Base-by-base conservation (phyloP, 371 early-diverging fungal genomes). In the Rhizomucor miehei region DNA sequence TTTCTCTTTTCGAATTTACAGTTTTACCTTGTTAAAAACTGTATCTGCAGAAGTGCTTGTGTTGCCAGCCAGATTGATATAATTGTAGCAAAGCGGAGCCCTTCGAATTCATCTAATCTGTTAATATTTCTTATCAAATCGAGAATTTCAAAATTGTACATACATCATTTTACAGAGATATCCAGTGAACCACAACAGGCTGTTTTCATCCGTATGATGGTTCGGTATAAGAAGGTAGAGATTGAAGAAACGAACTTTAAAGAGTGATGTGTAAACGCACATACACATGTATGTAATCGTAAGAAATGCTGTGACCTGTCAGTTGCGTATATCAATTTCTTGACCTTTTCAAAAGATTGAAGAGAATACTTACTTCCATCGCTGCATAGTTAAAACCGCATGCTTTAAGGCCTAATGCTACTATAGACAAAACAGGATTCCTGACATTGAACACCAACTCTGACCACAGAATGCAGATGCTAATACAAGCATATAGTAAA, bases 61-160 rank as follows among this genome's bases (percentile, higher is more conserved):
- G 58, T 48, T 67, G 1, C 68, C 61, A 3, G 81, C 84, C 53
- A 94, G 77, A 38, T 90, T 92, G 44, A 95, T 79, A 58, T 90
- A 96, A 65, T 97, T 97, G 75, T 96, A 96, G 59, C 94, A 93
- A 47, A 97, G 79, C 3, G 97, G 96, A 13, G 93, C 91, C 63
- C 84, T 84, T 29, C 29, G 8, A 48, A 13, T 21, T 14, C 14
- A n/a, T 44, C 63, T 77, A 20, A 69, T 70, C 17, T 35, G 35
- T 35, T 12, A 35, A 13, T 16, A 11, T 25, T 2, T 21, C n/a
- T 13, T 2, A 23, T 13, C 8, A 2, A 37, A 21, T 19, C 20
- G 20, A 45, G 4, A 11, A 35, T 12, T 10, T 13, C 14, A 35
- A 10, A 16, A 17, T 5, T 14, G 17, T 35, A 64, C 78, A 62